Base-by-base conservation (phyloP, 2,329 filamentous ascomycete genomes). In the Colletotrichum caudatum region DNA sequence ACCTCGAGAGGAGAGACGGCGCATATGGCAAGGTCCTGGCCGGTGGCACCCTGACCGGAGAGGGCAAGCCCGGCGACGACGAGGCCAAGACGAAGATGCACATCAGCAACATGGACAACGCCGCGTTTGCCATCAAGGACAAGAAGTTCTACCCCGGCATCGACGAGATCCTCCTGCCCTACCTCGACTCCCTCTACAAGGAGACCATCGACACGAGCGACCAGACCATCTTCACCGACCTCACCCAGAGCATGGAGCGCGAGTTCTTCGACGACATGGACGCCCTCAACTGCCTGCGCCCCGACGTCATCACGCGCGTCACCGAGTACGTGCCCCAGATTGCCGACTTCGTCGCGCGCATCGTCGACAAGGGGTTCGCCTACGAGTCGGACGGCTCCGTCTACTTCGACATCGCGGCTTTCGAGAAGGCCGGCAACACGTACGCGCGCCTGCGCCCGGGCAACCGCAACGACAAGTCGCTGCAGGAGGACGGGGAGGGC, bases 81-180 rank as follows among this genome's bases (percentile, higher is more conserved):
- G 93, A 97, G 79, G 93, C 94, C 18, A 97, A 97, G 84, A 83
- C 94, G 75, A 97, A 95, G 82, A 97, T 97, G 94, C 93, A 97
- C 77, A 88, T 97, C 73, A 91, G 89, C 77, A 89, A 87, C 77
- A 87, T 87, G 83, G 84, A 84, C 60, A 79, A 84, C 35, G 88
- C 89, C 0, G 84, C 85, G 2, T 76, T 79, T 63, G 84, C 87
- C 8, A 85, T 90, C 66, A 80, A 82, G 56, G 78, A 81, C n/a
- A 81, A 83, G 51, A 81, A 84, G 58, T 80, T 89, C 26, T 89
- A 89, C 77, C 85, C 86, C 1, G 86, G 86, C 41, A 84, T 86
- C 37, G 88, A 91, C 74, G 89, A 91, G 74, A 89, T 97, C 26
- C 83, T 98, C 9, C 84, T 96, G 16, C 93, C 94, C 0, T 96